Conservation (phyloP, 2,329 filamentous ascomycete species). For the Nigrospora sphaerica region DNA sequence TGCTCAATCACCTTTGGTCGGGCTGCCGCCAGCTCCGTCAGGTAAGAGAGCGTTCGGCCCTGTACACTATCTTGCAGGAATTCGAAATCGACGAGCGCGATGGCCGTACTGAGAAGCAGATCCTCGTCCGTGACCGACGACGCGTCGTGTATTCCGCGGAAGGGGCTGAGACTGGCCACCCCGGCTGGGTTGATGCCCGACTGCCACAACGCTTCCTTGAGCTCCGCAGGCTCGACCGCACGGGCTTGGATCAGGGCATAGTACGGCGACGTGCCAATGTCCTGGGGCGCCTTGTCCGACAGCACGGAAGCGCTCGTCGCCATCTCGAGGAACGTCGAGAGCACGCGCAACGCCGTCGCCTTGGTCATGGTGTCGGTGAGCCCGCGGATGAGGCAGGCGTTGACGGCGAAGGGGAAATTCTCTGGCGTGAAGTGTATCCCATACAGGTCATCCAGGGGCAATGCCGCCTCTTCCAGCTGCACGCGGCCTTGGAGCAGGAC, state of each 20-base stretch:
- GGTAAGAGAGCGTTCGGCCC: slow-evolving; percentile 50
- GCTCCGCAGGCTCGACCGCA: slow-evolving; percentile 48
- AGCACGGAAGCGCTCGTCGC: slow-evolving; percentile 28
- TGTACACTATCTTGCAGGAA: slow-evolving; percentile 57
- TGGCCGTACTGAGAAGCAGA: slow-evolving; percentile 54
- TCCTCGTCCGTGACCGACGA: slow-evolving; percentile 50
- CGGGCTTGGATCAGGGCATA: slow-evolving; percentile 52
- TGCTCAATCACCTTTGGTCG: slow-evolving; percentile 50
- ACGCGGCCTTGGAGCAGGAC: slow-evolving; percentile 53
- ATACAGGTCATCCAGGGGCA: slow-evolving; percentile 57
- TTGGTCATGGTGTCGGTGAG: slow-evolving; percentile 57
- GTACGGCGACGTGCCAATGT: slow-evolving; percentile 46
- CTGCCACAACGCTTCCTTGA: slow-evolving; percentile 56
- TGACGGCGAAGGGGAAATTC: slow-evolving; percentile 61
- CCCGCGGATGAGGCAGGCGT: slow-evolving; percentile 56
- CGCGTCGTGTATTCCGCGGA: slow-evolving; percentile 35
- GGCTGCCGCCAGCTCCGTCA: slow-evolving; percentile 47
- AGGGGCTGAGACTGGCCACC: slow-evolving; percentile 30
- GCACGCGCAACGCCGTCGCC: slow-evolving; percentile 48
- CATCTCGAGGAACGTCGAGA: slow-evolving; percentile 55
- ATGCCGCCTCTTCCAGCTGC: slow-evolving; percentile 54
- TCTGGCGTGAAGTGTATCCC: slow-evolving; percentile 58
- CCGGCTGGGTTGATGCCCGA: slow-evolving; percentile 42
- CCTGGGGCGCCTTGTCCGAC: slow-evolving; percentile 19
- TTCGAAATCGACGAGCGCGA: slow-evolving; percentile 60